phyloP scores from a whole-genome alignment of 2,329 filamentous ascomycete species.

The Alternaria hordeiaustralica region DNA sequence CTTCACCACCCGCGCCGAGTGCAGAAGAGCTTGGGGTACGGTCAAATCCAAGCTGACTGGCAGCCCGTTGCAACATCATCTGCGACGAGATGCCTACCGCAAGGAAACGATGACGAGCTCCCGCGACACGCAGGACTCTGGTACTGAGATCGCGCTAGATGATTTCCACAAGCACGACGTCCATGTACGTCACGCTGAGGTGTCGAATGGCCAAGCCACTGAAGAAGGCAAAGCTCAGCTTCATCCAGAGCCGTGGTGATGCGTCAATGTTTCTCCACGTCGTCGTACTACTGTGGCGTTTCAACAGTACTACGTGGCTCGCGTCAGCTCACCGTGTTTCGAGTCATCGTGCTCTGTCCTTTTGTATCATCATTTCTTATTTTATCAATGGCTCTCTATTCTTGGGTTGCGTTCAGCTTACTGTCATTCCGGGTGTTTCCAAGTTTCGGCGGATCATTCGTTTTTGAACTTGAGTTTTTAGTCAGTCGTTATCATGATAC shows the following conservation, averaged over 20 bases:
- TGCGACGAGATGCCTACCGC: neutral
- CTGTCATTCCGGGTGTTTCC: neutral
- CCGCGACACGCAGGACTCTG: constrained; percentile 6
- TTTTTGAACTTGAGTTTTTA: neutral
- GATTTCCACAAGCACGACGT: constrained; percentile 13
- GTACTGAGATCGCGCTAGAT: constrained; percentile 12
- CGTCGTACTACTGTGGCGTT: neutral
- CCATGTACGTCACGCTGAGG: neutral
- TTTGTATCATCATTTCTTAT: neutral
- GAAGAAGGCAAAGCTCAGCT: neutral
- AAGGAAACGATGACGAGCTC: constrained; percentile 17
- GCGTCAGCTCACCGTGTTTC: neutral
- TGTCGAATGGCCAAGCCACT: neutral
- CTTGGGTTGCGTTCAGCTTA: neutral
- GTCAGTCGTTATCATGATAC: neutral
- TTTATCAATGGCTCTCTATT: neutral
- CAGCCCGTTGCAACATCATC: neutral
- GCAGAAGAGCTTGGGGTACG: constrained; percentile 25
- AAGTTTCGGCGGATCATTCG: neutral
- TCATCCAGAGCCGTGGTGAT: neutral
- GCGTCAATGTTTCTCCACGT: constrained; percentile 6
- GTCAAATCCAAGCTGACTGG: constrained; percentile 15
- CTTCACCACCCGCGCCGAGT: constrained; percentile 38
- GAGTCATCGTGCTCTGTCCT: neutral
- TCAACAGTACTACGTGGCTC: constrained; percentile 1